Percentiles rank a stretch among this genome's conserved stretches.
These are phyloP conservation scores for Pneumocystis jirovecii DNA, from an alignment of 1,139 yeast species.

Conservation along the genomic window DNA sequence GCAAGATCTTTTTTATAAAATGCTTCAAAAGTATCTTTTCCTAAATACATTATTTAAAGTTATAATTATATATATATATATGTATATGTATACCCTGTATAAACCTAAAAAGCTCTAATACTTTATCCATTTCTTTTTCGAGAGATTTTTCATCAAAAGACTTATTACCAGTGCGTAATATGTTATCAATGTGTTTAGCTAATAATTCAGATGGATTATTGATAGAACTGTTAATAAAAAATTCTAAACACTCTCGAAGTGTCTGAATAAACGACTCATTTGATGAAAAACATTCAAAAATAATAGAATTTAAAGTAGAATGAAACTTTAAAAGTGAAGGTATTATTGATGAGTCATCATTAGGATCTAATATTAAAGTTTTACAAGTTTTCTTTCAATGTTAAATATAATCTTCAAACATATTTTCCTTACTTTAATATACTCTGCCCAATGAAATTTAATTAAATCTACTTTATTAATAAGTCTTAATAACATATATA, in stretches of 20 bases:
- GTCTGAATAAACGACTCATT: slow-evolving; percentile 13
- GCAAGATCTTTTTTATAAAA: slow-evolving; percentile 27
- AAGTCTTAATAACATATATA: neutral
- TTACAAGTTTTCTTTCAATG: neutral
- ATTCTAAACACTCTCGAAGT: slow-evolving; percentile 18
- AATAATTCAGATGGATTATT: slow-evolving; percentile 20
- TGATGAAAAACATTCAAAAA: slow-evolving; percentile 10
- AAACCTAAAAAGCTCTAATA: slow-evolving; percentile 21
- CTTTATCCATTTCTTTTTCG: slow-evolving; percentile 15
- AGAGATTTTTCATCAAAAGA: slow-evolving; percentile 16
- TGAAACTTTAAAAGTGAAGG: slow-evolving; percentile 14
- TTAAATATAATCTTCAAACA: neutral
- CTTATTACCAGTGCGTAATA: slow-evolving; percentile 19
- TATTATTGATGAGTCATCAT: slow-evolving; percentile 13
- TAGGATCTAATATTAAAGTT: slow-evolving; percentile 12
- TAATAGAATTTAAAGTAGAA: slow-evolving; percentile 13
- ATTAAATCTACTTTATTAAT: neutral
- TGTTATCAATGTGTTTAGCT: slow-evolving; percentile 27
- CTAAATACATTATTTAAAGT: slow-evolving; percentile 11
- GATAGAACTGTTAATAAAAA: slow-evolving; percentile 17
- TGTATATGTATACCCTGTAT: slow-evolving; percentile 10
- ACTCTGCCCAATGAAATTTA: neutral
- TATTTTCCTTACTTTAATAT: neutral
- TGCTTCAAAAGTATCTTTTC: slow-evolving; percentile 26
- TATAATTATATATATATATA: neutral